phyloP scores from a whole-genome alignment of 2,329 filamentous ascomycete species.

The Fusarium hostae region DNA sequence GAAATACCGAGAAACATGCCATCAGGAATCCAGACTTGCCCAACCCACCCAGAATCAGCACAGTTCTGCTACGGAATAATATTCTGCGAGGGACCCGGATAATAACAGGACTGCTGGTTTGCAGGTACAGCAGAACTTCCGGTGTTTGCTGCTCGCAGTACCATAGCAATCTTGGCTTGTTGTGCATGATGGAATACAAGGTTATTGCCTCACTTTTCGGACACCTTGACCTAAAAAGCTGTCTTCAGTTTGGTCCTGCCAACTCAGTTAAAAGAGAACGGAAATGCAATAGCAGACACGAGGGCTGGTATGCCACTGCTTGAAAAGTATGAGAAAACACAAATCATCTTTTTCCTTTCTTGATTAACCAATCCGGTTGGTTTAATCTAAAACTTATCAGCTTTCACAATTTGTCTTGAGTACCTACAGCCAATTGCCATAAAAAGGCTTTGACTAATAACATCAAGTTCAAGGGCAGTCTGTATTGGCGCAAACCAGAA shows the following conservation, averaged over 20 bases:
- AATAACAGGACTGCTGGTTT: not conserved
- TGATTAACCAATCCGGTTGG: not conserved
- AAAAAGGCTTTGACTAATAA: not conserved
- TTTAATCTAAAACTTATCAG: not conserved
- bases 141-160: not conserved
- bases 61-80: not conserved
- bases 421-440: not conserved
- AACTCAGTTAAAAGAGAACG: not conserved
- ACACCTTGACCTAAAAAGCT: not conserved
- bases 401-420: not conserved
- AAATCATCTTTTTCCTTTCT: slow-evolving; percentile 9
- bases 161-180: not conserved
- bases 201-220: not conserved
- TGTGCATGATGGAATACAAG: not conserved
- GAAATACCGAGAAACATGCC: not conserved
- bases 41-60: not conserved
- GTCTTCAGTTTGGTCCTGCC: not conserved
- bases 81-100: not conserved
- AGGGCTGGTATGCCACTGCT: not conserved
- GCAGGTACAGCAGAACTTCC: not conserved
- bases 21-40: not conserved
- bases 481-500: not conserved
- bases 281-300: not conserved
- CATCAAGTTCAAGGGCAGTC: not conserved
- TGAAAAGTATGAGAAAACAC: slow-evolving; percentile 6